These are phyloP conservation scores for Syzygium oleosum DNA, from an alignment of 345 rosid species.

Conservation along the genomic window DNA sequence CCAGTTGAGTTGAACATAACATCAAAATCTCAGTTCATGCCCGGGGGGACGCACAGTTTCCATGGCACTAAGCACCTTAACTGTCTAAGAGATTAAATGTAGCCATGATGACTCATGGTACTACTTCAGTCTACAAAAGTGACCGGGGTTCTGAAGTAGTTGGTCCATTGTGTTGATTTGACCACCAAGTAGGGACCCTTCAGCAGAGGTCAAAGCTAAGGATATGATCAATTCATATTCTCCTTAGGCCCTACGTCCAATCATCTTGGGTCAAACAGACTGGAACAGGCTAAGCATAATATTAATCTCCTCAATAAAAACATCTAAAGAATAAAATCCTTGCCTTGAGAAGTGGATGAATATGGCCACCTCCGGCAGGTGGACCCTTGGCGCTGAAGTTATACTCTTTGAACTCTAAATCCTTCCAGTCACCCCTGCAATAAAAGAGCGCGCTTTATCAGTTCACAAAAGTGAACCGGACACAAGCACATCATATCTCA, in stretches of 20 bases:
- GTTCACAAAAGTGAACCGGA: background rate
- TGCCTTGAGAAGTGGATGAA: constrained; percentile 94
- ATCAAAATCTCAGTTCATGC: background rate
- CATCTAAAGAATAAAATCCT: constrained; percentile 1
- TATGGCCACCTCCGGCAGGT: constrained; percentile 79
- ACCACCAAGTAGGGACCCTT: background rate
- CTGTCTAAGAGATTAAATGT: background rate
- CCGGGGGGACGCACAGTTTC: background rate
- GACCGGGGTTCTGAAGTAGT: background rate
- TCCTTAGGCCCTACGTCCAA: background rate
- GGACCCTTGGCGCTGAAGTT: constrained; percentile 89
- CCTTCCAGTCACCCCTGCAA: constrained; percentile 82
- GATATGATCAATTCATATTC: background rate
- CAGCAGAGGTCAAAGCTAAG: background rate
- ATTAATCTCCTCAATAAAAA: background rate
- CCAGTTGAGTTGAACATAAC: background rate
- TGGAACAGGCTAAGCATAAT: background rate
- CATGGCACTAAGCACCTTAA: background rate
- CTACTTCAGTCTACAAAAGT: background rate
- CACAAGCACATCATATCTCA: background rate
- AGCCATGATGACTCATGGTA: background rate
- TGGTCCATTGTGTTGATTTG: background rate
- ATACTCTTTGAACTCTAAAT: constrained; percentile 83
- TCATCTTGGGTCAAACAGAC: background rate
- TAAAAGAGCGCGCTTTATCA: background rate